phyloP scores from a whole-genome alignment of 2,329 filamentous ascomycete genomes.

The Xenosphaeropsis pyriputrescens region DNA sequence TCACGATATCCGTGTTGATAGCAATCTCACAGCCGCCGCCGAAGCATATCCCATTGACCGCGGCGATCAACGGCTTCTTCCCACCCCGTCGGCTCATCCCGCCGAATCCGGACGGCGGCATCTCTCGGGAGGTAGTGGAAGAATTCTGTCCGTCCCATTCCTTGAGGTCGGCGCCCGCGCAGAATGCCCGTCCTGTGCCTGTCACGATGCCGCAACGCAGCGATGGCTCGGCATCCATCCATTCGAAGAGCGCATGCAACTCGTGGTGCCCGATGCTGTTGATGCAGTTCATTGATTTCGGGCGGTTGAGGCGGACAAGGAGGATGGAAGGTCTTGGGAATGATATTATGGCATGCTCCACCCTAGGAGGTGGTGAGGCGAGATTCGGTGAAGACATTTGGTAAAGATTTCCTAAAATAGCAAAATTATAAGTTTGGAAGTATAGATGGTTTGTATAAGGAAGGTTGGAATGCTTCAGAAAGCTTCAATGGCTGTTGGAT shows the following conservation, averaged over 20 bases:
- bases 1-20: conserved; percentile 56
- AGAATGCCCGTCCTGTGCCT: conserved; percentile 46
- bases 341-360: conserved; percentile 15
- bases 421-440: background rate
- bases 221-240: conserved; percentile 42
- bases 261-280: conserved; percentile 17
- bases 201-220: conserved; percentile 49
- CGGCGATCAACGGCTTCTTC: conserved; percentile 62
- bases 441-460: background rate
- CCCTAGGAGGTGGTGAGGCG: conserved; percentile 2
- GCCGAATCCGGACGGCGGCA: conserved; percentile 39
- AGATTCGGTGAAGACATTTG: conserved; percentile 1
- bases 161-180: conserved; percentile 49
- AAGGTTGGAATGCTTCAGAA: background rate
- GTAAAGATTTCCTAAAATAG: background rate
- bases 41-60: conserved; percentile 61
- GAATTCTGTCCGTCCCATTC: conserved; percentile 38
- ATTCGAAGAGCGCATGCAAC: conserved; percentile 32
- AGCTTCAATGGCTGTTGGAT: too few relatives aligned
- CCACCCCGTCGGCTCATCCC: conserved; percentile 50
- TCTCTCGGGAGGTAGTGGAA: conserved; percentile 16
- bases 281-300: conserved; percentile 40
- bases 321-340: conserved; percentile 37
- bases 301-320: conserved; percentile 41
- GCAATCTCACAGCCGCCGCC: conserved; percentile 69